Conservation (phyloP, 805 yeast species). For the Wickerhamiella dianesei region DNA sequence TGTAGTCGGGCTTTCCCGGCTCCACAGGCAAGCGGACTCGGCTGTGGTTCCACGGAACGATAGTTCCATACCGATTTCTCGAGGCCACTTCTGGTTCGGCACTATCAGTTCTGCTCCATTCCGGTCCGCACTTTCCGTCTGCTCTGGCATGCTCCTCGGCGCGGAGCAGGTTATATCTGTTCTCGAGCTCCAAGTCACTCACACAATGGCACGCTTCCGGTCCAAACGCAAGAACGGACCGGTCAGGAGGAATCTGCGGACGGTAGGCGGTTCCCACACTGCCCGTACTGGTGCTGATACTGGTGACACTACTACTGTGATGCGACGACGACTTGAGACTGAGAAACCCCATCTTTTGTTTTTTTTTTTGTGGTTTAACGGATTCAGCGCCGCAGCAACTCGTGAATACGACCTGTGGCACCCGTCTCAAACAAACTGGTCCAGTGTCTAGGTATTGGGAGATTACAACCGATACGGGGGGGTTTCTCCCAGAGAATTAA, state of each 20-base stretch:
- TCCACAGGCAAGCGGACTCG: conserved; percentile 33
- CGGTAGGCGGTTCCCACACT: conserved; percentile 3
- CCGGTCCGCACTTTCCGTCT: conserved; percentile 19
- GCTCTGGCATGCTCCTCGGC: conserved; percentile 22
- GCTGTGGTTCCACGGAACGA: conserved; percentile 52
- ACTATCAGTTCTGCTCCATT: conserved; percentile 18
- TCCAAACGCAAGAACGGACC: conserved; percentile 9
- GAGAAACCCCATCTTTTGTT: not conserved
- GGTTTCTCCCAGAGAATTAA: not conserved
- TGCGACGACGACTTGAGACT: not conserved
- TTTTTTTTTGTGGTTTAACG: too few species aligned
- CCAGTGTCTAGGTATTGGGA: not conserved
- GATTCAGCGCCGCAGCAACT: too few species aligned
- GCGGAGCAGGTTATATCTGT: conserved; percentile 18
- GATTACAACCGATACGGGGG: not conserved
- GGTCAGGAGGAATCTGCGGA: conserved; percentile 16
- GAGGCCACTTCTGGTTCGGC: conserved; percentile 14
- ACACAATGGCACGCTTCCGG: conserved; percentile 21
- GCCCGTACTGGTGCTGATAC: not conserved
- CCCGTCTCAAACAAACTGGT: not conserved
- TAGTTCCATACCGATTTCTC: conserved; percentile 48
- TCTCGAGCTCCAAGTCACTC: conserved; percentile 18
- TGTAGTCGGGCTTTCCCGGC: conserved; percentile 39
- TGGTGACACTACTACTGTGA: not conserved
- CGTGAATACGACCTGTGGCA: not conserved